phyloP scores from a whole-genome alignment of 495 filamentous ascomycete species.

The Xylaria scruposa region DNA sequence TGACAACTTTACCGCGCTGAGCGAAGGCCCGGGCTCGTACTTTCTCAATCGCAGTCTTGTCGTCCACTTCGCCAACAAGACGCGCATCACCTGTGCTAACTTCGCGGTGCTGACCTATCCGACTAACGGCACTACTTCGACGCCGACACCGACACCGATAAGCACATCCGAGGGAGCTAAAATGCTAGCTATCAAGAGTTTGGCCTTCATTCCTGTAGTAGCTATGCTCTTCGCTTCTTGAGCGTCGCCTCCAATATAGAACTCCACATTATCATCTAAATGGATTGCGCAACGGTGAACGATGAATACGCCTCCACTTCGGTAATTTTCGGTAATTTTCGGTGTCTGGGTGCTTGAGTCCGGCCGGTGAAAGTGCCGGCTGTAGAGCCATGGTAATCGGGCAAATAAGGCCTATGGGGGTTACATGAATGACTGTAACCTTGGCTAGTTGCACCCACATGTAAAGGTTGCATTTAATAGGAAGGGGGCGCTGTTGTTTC shows the following conservation, averaged over 20 bases:
- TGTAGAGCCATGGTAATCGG: slow-evolving; percentile 7
- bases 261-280: slow-evolving; percentile 2
- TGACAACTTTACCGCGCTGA: slow-evolving; percentile 72
- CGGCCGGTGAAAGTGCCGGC: not conserved
- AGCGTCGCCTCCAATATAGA: not conserved
- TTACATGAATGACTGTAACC: slow-evolving; percentile 13
- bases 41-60: slow-evolving; percentile 83
- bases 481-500: slow-evolving; percentile 12
- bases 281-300: slow-evolving; percentile 19
- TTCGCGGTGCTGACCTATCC: slow-evolving; percentile 50
- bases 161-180: slow-evolving; percentile 2
- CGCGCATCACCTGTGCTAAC: slow-evolving; percentile 75
- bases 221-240: slow-evolving; percentile 33
- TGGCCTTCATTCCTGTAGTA: slow-evolving; percentile 33
- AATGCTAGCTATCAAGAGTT: slow-evolving; percentile 25
- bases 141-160: slow-evolving; percentile 16
- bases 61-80: slow-evolving; percentile 74
- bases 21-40: slow-evolving; percentile 64
- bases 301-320: slow-evolving; percentile 6
- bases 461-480: slow-evolving; percentile 5
- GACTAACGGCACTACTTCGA: slow-evolving; percentile 24
- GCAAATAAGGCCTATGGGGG: not conserved
- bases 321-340: slow-evolving; percentile 11
- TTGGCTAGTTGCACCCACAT: not conserved
- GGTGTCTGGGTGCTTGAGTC: slow-evolving; percentile 11